Conservation (phyloP, 306 rosid genomes). For the Quercus bicolor region DNA sequence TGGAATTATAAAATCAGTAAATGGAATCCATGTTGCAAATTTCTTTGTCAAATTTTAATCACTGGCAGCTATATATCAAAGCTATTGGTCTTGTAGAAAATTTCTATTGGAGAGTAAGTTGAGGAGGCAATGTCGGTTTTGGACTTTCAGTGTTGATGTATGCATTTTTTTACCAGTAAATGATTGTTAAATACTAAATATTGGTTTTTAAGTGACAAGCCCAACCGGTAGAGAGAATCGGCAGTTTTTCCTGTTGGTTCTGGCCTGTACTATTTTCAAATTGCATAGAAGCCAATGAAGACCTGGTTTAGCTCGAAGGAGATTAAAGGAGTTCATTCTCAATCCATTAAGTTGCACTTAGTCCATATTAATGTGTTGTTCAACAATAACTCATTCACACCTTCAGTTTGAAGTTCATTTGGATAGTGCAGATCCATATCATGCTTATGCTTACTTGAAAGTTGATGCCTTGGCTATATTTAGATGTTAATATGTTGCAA, state of each 20-base stretch:
- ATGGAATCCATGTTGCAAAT: not conserved
- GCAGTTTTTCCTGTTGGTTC: too few species aligned
- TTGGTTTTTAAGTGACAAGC: too few species aligned
- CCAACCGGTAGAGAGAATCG: too few species aligned
- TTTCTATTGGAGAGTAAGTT: not conserved
- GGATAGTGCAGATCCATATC: not conserved
- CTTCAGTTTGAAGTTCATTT: too few species aligned
- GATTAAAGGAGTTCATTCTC: not conserved
- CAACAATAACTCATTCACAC: not conserved
- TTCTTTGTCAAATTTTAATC: not conserved
- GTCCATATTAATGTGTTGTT: not conserved
- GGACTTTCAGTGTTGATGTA: not conserved
- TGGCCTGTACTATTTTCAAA: too few species aligned
- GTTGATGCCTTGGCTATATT: not conserved
- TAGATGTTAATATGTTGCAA: not conserved
- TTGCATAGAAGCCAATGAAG: not conserved
- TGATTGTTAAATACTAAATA: too few species aligned
- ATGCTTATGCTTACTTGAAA: not conserved
- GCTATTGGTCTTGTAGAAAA: not conserved
- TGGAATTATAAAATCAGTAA: too few species aligned
- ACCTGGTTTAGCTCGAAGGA: not conserved
- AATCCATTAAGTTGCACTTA: not conserved
- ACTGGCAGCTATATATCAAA: not conserved
- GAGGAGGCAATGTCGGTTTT: not conserved
- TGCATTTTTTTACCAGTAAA: too few species aligned